phyloP scores from a whole-genome alignment of 2,329 filamentous ascomycete species.

The Xylaria sp. region DNA sequence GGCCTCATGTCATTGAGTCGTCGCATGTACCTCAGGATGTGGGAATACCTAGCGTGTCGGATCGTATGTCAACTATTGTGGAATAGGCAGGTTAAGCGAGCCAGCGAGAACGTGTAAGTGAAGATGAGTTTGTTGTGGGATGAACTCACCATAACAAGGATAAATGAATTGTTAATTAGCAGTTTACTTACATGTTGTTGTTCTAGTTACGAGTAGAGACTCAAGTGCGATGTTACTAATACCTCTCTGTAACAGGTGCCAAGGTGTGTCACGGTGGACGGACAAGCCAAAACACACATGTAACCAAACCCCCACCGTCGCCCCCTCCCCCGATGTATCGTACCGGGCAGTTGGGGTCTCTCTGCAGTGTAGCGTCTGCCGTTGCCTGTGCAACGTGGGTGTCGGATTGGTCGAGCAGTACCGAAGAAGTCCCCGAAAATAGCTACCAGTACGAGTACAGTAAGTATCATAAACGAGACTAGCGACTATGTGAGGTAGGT shows the following conservation, averaged over 20 bases:
- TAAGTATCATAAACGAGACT: too few relatives aligned
- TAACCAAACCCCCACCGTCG: neutral
- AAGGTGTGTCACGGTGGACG: neutral
- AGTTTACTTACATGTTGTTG: neutral
- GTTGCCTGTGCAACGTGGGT: slow-evolving; percentile 14
- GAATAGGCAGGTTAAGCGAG: neutral
- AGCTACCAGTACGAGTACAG: too few relatives aligned
- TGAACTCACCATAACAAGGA: neutral
- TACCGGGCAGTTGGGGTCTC: slow-evolving; percentile 10
- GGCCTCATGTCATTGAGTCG: slow-evolving; percentile 12
- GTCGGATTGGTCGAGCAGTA: neutral
- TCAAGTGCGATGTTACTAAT: neutral
- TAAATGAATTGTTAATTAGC: too few relatives aligned
- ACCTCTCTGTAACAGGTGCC: neutral
- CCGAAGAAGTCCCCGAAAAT: too few relatives aligned
- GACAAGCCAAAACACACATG: neutral
- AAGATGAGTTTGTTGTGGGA: neutral
- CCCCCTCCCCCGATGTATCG: slow-evolving; percentile 15
- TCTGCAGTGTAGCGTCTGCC: slow-evolving; percentile 14
- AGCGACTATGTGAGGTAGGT: too few relatives aligned
- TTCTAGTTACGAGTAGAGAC: too few relatives aligned
- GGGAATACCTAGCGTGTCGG: neutral
- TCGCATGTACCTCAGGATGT: neutral
- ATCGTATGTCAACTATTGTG: neutral
- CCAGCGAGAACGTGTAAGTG: neutral